A percentile compares a stretch with the other conserved stretches of the same genome.
Evolutionary conservation across 345 rosid species (phyloP).

Genomic region (Geranium brycei): DNA sequence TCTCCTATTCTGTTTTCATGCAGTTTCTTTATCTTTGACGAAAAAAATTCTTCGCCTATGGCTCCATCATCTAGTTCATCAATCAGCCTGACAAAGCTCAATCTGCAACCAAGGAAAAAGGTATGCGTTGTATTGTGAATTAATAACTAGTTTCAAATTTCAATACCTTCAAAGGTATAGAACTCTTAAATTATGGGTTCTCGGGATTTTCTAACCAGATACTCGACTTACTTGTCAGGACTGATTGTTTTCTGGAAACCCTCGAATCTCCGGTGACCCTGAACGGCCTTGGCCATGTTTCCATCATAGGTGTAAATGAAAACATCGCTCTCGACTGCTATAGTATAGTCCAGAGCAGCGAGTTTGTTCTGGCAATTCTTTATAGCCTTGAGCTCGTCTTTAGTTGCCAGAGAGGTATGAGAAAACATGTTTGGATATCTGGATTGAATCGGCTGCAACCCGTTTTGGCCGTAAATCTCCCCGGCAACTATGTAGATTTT

Average conservation of each 20-base stretch:
- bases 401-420: constrained; percentile 43
- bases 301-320: constrained; percentile 62
- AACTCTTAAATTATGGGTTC: no score
- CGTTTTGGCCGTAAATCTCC: constrained; percentile 41
- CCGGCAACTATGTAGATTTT: constrained; percentile 65
- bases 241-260: constrained; percentile 59
- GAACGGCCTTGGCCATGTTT: constrained; percentile 72
- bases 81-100: constrained; percentile 38
- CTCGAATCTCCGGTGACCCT: constrained; percentile 55
- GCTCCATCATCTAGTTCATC: constrained; percentile 37
- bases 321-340: constrained; percentile 52
- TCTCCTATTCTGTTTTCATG: constrained; percentile 46
- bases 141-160: no score
- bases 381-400: constrained; percentile 37
- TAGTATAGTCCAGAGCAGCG: constrained; percentile 55
- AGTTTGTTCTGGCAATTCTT: constrained; percentile 36
- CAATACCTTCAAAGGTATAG: neutral
- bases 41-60: constrained; percentile 39
- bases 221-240: constrained; percentile 43
- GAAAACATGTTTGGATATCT: constrained; percentile 41
- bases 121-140: neutral
- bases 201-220: no score
- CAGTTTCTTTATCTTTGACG: constrained; percentile 25
- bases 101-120: constrained; percentile 22
- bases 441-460: constrained; percentile 27